A percentile compares a stretch with the other conserved stretches of the same genome.
phyloP scores from a whole-genome alignment of 2,329 filamentous ascomycete species.

The Ceratocystiopsis brevicomis region DNA sequence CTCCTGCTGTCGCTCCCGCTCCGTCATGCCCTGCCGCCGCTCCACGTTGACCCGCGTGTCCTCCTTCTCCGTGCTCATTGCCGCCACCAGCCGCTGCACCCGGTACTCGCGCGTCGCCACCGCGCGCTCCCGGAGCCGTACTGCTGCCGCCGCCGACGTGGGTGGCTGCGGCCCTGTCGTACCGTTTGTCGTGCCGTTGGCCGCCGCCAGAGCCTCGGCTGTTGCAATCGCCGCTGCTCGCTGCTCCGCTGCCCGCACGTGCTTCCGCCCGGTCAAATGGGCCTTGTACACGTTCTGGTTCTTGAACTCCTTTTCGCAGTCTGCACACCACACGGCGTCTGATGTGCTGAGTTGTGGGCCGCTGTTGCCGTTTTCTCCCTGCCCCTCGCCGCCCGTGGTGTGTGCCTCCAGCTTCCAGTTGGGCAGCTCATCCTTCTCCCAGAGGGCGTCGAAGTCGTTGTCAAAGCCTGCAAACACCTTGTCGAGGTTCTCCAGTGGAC shows the following conservation, averaged over 20 bases:
- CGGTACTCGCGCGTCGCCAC: conserved; percentile 79
- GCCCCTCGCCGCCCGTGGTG: conserved; percentile 14
- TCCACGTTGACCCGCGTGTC: conserved; percentile 91
- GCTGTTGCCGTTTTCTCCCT: neutral
- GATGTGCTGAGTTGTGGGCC: conserved; percentile 16
- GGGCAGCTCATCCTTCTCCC: conserved; percentile 60
- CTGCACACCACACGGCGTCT: conserved; percentile 70
- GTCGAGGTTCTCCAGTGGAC: conserved; percentile 71
- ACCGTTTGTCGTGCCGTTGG: conserved; percentile 8
- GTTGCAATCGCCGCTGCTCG: conserved; percentile 22
- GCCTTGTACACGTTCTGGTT: conserved; percentile 88
- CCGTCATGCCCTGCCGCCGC: conserved; percentile 92
- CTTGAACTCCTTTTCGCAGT: conserved; percentile 87
- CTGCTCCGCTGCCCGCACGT: conserved; percentile 62
- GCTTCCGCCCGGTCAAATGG: conserved; percentile 81
- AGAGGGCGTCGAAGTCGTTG: conserved; percentile 64
- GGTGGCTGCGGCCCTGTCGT: conserved; percentile 4
- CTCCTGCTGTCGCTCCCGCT: conserved; percentile 85
- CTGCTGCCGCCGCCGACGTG: conserved; percentile 15
- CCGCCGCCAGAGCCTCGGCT: conserved; percentile 13
- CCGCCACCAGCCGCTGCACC: conserved; percentile 57
- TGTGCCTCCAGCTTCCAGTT: conserved; percentile 51
- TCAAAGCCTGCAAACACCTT: conserved; percentile 61
- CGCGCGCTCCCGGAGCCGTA: conserved; percentile 64
- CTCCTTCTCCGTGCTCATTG: conserved; percentile 71